Conservation (phyloP, 768 basidiomycete species). For the Tulasnella sp. region DNA sequence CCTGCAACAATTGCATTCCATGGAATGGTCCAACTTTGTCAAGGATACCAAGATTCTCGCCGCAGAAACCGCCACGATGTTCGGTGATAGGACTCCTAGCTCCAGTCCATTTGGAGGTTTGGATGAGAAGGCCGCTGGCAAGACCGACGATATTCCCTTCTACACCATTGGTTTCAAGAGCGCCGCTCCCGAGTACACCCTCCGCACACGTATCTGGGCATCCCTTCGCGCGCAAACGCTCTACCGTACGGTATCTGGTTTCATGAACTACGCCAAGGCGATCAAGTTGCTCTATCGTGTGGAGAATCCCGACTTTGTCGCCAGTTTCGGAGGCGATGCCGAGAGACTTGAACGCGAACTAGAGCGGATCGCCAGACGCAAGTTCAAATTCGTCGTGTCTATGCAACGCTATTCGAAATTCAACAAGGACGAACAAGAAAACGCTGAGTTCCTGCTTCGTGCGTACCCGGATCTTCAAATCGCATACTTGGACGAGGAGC, state of each 20-base stretch:
- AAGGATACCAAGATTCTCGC: constrained; percentile 98
- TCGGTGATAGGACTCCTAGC: constrained; percentile 31
- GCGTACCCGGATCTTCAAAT: constrained; percentile 98
- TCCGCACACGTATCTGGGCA: constrained; percentile 98
- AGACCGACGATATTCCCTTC: constrained; percentile 85
- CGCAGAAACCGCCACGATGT: constrained; percentile 73
- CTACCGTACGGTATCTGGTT: constrained; percentile 97
- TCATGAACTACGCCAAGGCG: constrained; percentile 99
- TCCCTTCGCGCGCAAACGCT: constrained; percentile 97
- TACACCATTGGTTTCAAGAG: constrained; percentile 99
- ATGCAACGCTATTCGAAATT: constrained; percentile 99
- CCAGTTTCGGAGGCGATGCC: constrained; percentile 91
- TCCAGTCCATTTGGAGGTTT: constrained; percentile 51
- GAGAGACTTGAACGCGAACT: constrained; percentile 93
- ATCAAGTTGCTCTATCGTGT: constrained; percentile 98
- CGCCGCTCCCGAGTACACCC: constrained; percentile 92
- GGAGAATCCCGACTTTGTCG: constrained; percentile 97
- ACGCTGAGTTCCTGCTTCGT: constrained; percentile 91
- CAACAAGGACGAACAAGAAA: constrained; percentile 98
- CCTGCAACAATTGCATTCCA: constrained; percentile 90
- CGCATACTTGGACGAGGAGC: constrained; percentile 95
- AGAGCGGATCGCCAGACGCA: constrained; percentile 92
- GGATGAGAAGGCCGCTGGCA: constrained; percentile 67
- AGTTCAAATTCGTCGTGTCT: constrained; percentile 98
- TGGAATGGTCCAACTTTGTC: constrained; percentile 99